These are phyloP conservation scores for Phaeolepiota aurea DNA, from an alignment of 768 basidiomycete genomes.

Conservation along the genomic window DNA sequence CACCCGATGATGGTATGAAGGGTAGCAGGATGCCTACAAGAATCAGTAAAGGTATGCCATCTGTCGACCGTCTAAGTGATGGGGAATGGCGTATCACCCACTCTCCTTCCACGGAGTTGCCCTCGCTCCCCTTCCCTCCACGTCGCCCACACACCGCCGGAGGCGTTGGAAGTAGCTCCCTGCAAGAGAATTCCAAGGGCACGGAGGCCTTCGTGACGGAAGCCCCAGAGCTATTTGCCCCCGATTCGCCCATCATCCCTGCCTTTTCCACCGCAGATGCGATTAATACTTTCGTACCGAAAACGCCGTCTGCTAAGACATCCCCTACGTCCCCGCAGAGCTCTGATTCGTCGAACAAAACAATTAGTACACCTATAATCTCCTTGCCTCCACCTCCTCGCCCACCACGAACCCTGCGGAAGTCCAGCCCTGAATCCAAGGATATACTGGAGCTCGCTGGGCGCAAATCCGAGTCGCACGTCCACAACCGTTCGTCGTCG, in stretches of 20 bases:
- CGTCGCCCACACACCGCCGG: slow-evolving; percentile 10
- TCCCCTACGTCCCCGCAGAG: slow-evolving; percentile 4
- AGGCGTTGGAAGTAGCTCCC: slow-evolving; percentile 5
- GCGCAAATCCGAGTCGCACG: slow-evolving; percentile 4
- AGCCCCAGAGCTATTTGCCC: slow-evolving; percentile 5
- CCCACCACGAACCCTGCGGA: background rate
- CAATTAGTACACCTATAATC: background rate
- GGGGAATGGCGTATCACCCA: slow-evolving; percentile 26
- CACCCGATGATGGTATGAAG: slow-evolving; percentile 21
- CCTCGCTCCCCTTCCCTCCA: slow-evolving; percentile 31
- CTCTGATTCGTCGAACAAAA: slow-evolving; percentile 4
- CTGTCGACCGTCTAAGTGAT: slow-evolving; percentile 3
- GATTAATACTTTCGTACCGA: slow-evolving; percentile 34
- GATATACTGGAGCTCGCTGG: background rate
- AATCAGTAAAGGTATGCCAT: background rate
- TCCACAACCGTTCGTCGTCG: slow-evolving; percentile 13
- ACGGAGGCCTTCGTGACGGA: background rate
- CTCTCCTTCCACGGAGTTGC: slow-evolving; percentile 25
- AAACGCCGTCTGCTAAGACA: slow-evolving; percentile 3
- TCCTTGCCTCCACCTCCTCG: slow-evolving; percentile 16
- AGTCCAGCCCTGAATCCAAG: background rate
- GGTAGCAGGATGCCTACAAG: background rate
- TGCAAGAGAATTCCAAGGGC: too few species aligned
- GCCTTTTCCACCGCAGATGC: slow-evolving; percentile 37
- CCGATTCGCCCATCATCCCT: slow-evolving; percentile 37